phyloP scores from a whole-genome alignment of 2,329 filamentous ascomycete genomes.

The Microdochium bolleyi region DNA sequence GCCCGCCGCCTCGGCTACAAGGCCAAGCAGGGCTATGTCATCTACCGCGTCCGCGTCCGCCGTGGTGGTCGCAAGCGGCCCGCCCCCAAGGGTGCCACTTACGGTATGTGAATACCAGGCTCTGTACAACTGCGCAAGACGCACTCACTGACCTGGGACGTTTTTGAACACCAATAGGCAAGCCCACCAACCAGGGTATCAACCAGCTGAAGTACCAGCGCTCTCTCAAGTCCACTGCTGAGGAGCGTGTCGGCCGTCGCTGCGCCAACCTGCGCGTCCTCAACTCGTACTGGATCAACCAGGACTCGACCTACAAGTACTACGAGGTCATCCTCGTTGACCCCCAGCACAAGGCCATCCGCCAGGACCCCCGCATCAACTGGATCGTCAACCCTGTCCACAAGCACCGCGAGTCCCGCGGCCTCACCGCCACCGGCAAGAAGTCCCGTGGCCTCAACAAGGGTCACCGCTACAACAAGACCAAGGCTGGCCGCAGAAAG shows the following conservation, averaged over 20 bases:
- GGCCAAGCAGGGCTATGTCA: conserved; percentile 99
- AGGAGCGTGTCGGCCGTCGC: conserved; percentile 99
- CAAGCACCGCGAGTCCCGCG: conserved; percentile 99
- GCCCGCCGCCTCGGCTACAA: conserved; percentile 99
- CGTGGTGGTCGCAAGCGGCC: conserved; percentile 98
- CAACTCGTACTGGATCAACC: conserved; percentile 99
- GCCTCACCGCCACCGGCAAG: conserved; percentile 98
- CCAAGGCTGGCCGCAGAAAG: conserved; percentile 93
- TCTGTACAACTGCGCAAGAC: conserved; percentile 1
- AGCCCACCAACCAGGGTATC: conserved; percentile 99
- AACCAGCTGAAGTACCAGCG: conserved; percentile 99
- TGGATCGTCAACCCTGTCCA: conserved; percentile 99
- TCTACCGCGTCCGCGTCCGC: conserved; percentile 98
- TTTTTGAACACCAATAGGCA: conserved; percentile 53
- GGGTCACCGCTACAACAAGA: conserved; percentile 99
- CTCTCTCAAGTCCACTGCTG: conserved; percentile 93
- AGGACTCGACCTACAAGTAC: conserved; percentile 99
- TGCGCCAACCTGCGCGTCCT: conserved; percentile 98
- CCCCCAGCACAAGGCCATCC: conserved; percentile 99
- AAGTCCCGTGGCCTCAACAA: conserved; percentile 99
- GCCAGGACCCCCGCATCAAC: conserved; percentile 98
- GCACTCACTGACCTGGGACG: conserved; percentile 5
- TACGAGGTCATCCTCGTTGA: conserved; percentile 99
- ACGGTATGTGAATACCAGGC: conserved; percentile 56
- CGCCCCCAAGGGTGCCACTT: conserved; percentile 95